Conservation (phyloP, 2,329 filamentous ascomycete species). For the Alternaria sp. region DNA sequence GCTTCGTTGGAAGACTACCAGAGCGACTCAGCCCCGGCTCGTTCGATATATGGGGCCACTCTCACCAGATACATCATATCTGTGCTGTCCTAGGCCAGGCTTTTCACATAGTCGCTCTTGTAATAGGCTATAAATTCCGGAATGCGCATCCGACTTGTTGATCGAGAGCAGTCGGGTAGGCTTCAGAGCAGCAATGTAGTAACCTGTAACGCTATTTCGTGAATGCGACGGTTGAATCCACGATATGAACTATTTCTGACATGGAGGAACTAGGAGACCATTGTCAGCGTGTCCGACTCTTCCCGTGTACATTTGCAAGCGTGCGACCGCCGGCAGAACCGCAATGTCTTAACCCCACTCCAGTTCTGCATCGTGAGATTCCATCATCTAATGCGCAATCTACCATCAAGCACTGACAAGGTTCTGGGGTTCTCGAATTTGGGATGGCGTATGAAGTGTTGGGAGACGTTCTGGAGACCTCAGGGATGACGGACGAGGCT, state of each 20-base stretch:
- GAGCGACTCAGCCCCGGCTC: conserved; percentile 23
- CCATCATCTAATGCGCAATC: neutral
- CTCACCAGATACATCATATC: conserved; percentile 21
- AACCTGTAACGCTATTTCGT: neutral
- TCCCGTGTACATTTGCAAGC: no score
- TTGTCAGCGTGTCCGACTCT: neutral
- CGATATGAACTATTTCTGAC: neutral
- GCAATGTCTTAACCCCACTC: neutral
- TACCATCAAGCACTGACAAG: neutral
- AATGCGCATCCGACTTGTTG: conserved; percentile 1
- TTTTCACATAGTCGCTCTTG: conserved; percentile 17
- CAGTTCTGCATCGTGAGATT: neutral
- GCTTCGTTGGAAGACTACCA: conserved; percentile 23
- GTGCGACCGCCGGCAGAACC: neutral
- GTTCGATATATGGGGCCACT: conserved; percentile 25
- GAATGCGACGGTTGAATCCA: neutral
- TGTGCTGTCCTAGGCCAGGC: conserved; percentile 15
- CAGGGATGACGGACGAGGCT: neutral
- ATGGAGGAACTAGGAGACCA: neutral
- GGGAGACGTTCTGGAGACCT: neutral
- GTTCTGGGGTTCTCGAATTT: neutral
- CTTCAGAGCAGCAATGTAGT: neutral
- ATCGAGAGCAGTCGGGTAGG: neutral
- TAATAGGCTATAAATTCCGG: neutral
- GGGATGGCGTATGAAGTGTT: neutral